Evolutionary conservation across 2,329 filamentous ascomycete species (phyloP).

Genomic region (Curvularia spicifera): DNA sequence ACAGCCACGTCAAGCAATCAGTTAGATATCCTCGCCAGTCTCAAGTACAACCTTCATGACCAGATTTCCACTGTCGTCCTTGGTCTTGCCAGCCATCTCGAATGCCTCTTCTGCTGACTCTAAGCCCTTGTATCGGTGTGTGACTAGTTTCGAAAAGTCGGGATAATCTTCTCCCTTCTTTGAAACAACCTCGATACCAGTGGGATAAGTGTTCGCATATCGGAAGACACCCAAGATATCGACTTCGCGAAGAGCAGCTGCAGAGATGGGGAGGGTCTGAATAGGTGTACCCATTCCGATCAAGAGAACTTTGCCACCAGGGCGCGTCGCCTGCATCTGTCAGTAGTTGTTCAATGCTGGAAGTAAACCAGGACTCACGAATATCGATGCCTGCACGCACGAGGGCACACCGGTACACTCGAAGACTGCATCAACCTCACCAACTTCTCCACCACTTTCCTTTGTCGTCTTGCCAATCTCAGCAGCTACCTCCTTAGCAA

Average conservation of each 20-base stretch:
- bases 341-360: neutral
- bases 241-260: conserved; percentile 75
- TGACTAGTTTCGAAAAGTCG: conserved; percentile 73
- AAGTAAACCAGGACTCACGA: conserved; percentile 52
- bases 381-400: conserved; percentile 77
- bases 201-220: conserved; percentile 77
- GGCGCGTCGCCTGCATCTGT: conserved; percentile 59
- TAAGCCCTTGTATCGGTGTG: conserved; percentile 72
- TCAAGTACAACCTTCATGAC: conserved; percentile 73
- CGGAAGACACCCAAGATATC: conserved; percentile 80
- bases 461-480: conserved; percentile 50
- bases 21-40: conserved; percentile 44
- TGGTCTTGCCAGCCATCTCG: conserved; percentile 71
- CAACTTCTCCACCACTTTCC: conserved; percentile 43
- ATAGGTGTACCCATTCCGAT: conserved; percentile 82
- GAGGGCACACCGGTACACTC: conserved; percentile 79
- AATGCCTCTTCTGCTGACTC: conserved; percentile 69
- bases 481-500: conserved; percentile 59
- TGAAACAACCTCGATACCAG: conserved; percentile 68
- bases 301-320: conserved; percentile 75
- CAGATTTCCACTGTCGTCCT: conserved; percentile 70
- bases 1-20: conserved; percentile 20
- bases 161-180: conserved; percentile 60
- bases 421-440: conserved; percentile 72
- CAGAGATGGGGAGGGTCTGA: conserved; percentile 74